These are phyloP conservation scores for Gossypium ekmanianum DNA, from an alignment of 345 rosid species.

Conservation along the genomic window DNA sequence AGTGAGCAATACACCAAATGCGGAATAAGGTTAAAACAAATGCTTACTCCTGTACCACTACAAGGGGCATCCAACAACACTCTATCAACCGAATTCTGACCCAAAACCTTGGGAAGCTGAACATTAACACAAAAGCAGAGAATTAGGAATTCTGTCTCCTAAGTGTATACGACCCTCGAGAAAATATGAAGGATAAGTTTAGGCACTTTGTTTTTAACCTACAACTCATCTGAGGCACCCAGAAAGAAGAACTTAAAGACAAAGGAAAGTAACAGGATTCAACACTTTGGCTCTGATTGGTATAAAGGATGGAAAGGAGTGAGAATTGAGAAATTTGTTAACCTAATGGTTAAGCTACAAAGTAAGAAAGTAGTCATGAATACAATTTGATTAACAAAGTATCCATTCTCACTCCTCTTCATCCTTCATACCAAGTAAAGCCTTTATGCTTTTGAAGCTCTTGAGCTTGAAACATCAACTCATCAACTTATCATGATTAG, in stretches of 20 bases:
- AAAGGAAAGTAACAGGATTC: not conserved
- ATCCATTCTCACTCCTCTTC: too few species aligned
- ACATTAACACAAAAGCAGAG: not conserved
- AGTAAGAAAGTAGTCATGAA: too few species aligned
- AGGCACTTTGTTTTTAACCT: not conserved
- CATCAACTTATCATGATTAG: not conserved
- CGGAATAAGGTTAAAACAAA: constrained; percentile 5
- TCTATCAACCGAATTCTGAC: constrained; percentile 73
- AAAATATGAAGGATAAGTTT: not conserved
- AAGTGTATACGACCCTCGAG: not conserved
- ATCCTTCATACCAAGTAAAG: too few species aligned
- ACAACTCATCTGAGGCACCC: not conserved
- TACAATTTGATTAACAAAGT: too few species aligned
- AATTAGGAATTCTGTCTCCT: not conserved
- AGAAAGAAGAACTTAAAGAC: not conserved
- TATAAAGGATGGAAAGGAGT: too few species aligned
- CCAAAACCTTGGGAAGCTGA: constrained; percentile 80
- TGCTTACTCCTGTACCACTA: constrained; percentile 95
- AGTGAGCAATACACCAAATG: not conserved
- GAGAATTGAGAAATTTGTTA: too few species aligned
- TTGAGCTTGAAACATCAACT: not conserved
- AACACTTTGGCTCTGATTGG: too few species aligned
- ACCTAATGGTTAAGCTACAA: too few species aligned
- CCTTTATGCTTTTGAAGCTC: not conserved
- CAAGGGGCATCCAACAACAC: constrained; percentile 96